Evolutionary conservation across 345 rosid species (phyloP), one percentile per base, ranked within the genome.

Genomic region (Brassica cretica): DNA sequence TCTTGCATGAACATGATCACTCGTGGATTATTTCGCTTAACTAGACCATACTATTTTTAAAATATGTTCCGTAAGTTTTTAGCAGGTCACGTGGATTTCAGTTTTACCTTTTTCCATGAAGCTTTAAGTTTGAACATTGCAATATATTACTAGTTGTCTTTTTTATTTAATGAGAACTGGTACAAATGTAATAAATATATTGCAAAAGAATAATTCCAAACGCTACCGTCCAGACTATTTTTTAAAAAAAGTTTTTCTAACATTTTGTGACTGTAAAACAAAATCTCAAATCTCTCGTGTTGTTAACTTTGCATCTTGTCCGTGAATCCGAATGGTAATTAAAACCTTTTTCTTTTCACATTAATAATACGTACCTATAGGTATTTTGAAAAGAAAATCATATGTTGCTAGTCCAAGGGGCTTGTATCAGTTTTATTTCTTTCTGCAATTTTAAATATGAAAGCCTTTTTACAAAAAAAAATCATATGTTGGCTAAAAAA

Each of bases 121-220:
- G 46, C 66, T 73, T 68, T 79, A 61, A 24, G 53, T 67, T 73
- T 79, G 73, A 77, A 35, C 60, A 78, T 78, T 66, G 35, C 65
- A 78, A 49, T 78, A 11, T 41, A 73, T 49, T 79, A 61, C 82
- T 51, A 68, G 65, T 73, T 78, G 82, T 73, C 78, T 37, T 53
- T 32, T 73, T 73, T 56, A 35, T 62, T 62, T 68, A 49, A 61
- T 73, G 33, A 73, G 53, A 51, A 35, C 24, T 33, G 74, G 82
- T 78, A 73, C 78, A 72, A 7, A 66, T 44, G 49, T 41, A 41
- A 41, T 39, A 32, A 59, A 60, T 60, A 66, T 72, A 66, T 59
- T 66, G 24, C 29, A 62, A 70, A 80, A 9, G 83, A 80, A 80
- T 80, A 80, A 75, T 7, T 75, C 79, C 83, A 80, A 75, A 75